Conservation (phyloP, 176 grass and related monocot genomes). For the Aegilops umbellulata region DNA sequence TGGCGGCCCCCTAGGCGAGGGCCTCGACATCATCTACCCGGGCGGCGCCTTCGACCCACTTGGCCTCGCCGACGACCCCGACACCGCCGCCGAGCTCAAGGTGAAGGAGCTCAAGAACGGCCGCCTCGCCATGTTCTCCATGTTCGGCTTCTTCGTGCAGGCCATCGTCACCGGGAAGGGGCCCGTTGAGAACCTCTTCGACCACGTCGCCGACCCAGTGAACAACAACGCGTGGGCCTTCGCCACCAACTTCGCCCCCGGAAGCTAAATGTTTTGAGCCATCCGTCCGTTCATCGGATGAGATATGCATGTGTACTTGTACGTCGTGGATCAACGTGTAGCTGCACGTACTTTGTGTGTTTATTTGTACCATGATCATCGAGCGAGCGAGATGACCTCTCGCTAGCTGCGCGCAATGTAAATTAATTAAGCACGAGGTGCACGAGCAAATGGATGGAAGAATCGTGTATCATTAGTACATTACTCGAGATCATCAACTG, state of each 20-base stretch:
- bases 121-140: constrained; percentile 93
- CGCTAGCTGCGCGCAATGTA: neutral
- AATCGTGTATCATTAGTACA: neutral
- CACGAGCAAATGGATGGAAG: neutral
- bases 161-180: constrained; percentile 97
- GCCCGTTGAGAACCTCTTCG: constrained; percentile 81
- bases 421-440: neutral
- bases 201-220: constrained; percentile 90
- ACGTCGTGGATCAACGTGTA: constrained; percentile 10
- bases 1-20: constrained; percentile 62
- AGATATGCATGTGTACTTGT: constrained; percentile 23
- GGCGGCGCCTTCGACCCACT: constrained; percentile 68
- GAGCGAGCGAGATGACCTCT: neutral
- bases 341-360: neutral
- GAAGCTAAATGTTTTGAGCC: constrained; percentile 39
- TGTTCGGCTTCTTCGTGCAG: constrained; percentile 98
- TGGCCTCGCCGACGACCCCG: constrained; percentile 64
- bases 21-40: constrained; percentile 64
- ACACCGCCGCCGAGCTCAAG: constrained; percentile 83
- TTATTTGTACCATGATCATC: neutral
- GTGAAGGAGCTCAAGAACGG: constrained; percentile 99
- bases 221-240: constrained; percentile 97
- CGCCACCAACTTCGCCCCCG: constrained; percentile 98
- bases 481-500: too few species aligned
- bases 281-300: neutral